Evolutionary conservation across 148 eudicot genomes (phyloP).

Genomic region (Rhododendron ferrugineum): DNA sequence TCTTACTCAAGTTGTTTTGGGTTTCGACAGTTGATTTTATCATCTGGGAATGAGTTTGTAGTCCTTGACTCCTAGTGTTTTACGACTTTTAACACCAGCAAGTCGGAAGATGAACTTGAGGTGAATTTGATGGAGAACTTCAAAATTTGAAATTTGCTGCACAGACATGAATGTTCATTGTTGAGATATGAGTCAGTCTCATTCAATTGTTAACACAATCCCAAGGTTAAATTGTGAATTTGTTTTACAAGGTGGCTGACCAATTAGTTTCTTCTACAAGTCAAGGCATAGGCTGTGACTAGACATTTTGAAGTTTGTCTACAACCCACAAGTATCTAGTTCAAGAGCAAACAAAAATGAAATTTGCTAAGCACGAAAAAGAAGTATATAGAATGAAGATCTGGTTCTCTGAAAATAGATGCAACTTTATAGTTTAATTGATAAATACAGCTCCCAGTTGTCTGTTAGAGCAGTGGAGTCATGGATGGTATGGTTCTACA

Average conservation of each 20-base stretch:
- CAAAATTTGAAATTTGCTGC: background rate
- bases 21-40: background rate
- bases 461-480: background rate
- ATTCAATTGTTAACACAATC: no score
- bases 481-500: background rate
- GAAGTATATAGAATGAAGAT: background rate
- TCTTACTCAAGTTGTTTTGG: background rate
- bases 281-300: background rate
- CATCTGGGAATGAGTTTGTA: background rate
- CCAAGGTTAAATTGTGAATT: background rate
- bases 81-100: background rate
- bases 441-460: background rate
- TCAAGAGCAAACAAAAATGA: background rate
- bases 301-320: background rate
- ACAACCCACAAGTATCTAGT: background rate
- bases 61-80: background rate
- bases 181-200: background rate
- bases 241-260: background rate
- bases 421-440: background rate
- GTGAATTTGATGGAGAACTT: background rate
- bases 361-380: background rate
- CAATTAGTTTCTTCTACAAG: background rate
- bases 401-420: background rate
- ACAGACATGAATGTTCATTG: background rate
- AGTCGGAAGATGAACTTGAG: background rate